Conservation (phyloP, 2,329 filamentous ascomycete genomes). For the Colletotrichum salicis region DNA sequence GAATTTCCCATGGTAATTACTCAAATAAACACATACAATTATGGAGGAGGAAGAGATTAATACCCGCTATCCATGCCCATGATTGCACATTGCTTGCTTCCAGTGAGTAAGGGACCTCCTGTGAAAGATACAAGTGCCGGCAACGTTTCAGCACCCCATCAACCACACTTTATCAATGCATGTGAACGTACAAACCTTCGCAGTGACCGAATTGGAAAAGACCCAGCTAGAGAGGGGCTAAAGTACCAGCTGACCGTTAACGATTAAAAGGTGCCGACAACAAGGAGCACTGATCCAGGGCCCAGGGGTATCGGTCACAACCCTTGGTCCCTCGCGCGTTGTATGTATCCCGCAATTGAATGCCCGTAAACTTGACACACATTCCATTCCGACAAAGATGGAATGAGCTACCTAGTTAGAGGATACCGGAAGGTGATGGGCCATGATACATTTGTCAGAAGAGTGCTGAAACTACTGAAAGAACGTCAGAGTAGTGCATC, state of each 20-base stretch:
- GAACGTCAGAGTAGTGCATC: background rate
- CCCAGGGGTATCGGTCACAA: background rate
- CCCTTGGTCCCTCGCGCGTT: too few species aligned
- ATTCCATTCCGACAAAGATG: too few species aligned
- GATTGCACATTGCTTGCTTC: background rate
- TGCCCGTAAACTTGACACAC: too few species aligned
- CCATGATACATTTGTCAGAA: background rate
- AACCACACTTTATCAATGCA: background rate
- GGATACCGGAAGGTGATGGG: too few species aligned
- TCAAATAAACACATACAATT: too few species aligned
- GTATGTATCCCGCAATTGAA: too few species aligned
- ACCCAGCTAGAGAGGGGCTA: background rate
- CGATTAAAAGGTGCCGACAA: background rate
- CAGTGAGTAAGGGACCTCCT: background rate
- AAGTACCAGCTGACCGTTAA: background rate
- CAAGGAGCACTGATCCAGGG: background rate
- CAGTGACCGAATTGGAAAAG: background rate
- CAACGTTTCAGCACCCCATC: background rate
- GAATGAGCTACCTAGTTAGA: too few species aligned
- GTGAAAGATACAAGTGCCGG: background rate
- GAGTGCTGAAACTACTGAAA: background rate
- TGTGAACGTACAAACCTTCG: background rate
- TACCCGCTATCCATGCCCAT: too few species aligned
- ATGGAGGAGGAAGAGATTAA: too few species aligned
- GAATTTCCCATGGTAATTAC: too few species aligned